Base-by-base conservation (phyloP, 1,284 basidiomycete genomes). In the Ustilago crameri region DNA sequence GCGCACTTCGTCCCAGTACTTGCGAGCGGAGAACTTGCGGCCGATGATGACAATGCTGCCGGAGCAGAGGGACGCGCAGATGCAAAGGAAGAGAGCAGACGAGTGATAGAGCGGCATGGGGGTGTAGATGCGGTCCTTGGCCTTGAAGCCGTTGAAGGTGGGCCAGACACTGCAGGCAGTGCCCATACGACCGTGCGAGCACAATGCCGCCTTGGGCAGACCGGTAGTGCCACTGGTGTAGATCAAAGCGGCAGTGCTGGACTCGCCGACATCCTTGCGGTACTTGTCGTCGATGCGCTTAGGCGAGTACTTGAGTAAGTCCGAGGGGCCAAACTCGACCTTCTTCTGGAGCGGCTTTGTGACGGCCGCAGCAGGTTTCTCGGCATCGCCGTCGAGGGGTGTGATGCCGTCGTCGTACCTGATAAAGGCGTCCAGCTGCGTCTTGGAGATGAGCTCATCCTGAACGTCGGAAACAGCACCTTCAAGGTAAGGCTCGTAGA, bases 1-100 rank as follows among this genome's bases (percentile, higher is more conserved):
- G 44, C 80, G 69, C 41, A 82, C 83, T 35, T 83, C 83, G 9
- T 76, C 63, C 81, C 82, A 84, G 73, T 79, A 84, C 24, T 67
- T 62, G 10, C 75, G 60, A 1, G 83, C 83, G n/a, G 74, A 78
- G 66, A 84, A 84, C 58, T 82, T 83, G 46, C 83, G 77, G 0
- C 83, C 83, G 58, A 84, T 84, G 69, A 83, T 80, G 58, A 84
- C 81, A n/a, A 79, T 79, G 24, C 71, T 64, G 17, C 75, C 73
- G 4, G 73, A 65, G 46, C 65, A 66, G 65, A 81, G 75, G 15
- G 74, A 61, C 14, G 76, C 68, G 37, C 67, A 78, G 52, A 84
- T 66, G 55, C 82, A 82, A 32, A 84, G 74, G 55, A 83, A 66
- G 34, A 80, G 68, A 3, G 80, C 81, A 1, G 76, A 78, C 23